Conservation (phyloP, 768 basidiomycete genomes). For the Guyanaporus albipodus region DNA sequence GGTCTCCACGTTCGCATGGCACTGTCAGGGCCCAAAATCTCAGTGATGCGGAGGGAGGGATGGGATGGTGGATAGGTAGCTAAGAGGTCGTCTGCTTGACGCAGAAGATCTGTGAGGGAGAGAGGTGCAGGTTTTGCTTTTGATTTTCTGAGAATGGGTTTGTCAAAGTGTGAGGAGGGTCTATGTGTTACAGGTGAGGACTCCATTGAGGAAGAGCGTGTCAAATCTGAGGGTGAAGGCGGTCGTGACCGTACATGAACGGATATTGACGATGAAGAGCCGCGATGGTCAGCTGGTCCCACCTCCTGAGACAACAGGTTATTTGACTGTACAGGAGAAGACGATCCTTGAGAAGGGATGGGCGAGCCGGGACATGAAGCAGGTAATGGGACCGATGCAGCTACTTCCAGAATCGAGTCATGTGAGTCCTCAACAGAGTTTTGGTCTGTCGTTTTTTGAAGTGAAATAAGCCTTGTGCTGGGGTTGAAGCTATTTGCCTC, state of each 20-base stretch:
- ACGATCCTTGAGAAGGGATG: neutral
- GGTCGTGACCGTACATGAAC: conserved; percentile 1
- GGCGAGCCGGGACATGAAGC: conserved; percentile 20
- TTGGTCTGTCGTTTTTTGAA: neutral
- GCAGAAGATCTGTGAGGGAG: conserved; percentile 49
- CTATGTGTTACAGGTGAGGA: neutral
- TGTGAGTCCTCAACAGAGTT: neutral
- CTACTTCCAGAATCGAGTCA: conserved; percentile 7
- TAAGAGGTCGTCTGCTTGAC: conserved; percentile 56
- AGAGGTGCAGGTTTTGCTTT: conserved; percentile 27
- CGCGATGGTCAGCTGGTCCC: neutral
- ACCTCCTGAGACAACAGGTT: neutral
- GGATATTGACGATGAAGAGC: neutral
- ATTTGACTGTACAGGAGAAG: neutral
- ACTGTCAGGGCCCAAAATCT: conserved; percentile 77
- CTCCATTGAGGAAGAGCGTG: neutral
- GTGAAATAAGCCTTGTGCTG: neutral
- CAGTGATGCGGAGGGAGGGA: conserved; percentile 46
- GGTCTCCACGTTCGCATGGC: conserved; percentile 66
- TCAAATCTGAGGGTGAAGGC: conserved; percentile 6
- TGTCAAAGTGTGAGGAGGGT: conserved; percentile 2
- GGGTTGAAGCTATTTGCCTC: neutral
- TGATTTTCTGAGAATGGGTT: conserved; percentile 4
- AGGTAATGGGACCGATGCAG: conserved; percentile 17
- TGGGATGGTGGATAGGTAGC: conserved; percentile 57